phyloP scores from a whole-genome alignment of 2,329 filamentous ascomycete species.

The Niveomyces coronatus region DNA sequence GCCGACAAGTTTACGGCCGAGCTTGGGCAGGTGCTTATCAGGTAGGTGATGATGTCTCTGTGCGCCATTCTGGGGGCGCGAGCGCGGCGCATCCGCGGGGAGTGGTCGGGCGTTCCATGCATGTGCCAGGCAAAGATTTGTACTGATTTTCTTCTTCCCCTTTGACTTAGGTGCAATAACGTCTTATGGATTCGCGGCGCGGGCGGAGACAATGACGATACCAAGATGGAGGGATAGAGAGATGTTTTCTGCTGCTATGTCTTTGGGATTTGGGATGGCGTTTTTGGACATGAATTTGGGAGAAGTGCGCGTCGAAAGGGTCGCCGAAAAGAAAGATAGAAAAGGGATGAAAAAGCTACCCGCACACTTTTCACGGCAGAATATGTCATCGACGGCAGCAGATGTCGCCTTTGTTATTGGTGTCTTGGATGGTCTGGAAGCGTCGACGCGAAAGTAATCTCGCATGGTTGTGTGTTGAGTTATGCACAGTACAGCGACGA shows the following conservation, averaged over 20 bases:
- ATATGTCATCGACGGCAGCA: too few relatives aligned
- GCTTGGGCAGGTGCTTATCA: slow-evolving; percentile 84
- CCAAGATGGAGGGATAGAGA: slow-evolving; percentile 48
- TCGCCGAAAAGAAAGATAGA: too few relatives aligned
- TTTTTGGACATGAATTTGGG: slow-evolving; percentile 1
- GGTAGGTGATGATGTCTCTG: too few relatives aligned
- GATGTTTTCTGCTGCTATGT: slow-evolving; percentile 2
- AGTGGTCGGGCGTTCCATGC: background rate
- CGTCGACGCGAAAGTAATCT: too few relatives aligned
- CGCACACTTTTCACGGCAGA: too few relatives aligned
- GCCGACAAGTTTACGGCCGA: slow-evolving; percentile 75
- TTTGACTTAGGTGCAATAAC: slow-evolving; percentile 67
- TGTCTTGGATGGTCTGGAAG: too few relatives aligned
- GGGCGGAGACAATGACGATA: slow-evolving; percentile 39
- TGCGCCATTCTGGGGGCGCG: background rate
- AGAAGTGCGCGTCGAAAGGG: background rate
- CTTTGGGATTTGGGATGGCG: slow-evolving; percentile 2
- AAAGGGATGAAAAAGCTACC: too few relatives aligned
- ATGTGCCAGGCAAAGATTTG: background rate
- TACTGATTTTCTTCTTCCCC: background rate
- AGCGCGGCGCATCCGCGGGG: background rate
- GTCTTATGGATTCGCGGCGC: slow-evolving; percentile 79
- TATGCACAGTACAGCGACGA: too few relatives aligned
- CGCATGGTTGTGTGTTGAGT: too few relatives aligned
- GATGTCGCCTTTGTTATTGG: too few relatives aligned